phyloP scores from a whole-genome alignment of 441 rosid species.

The Cnidoscolus chayamansa region DNA sequence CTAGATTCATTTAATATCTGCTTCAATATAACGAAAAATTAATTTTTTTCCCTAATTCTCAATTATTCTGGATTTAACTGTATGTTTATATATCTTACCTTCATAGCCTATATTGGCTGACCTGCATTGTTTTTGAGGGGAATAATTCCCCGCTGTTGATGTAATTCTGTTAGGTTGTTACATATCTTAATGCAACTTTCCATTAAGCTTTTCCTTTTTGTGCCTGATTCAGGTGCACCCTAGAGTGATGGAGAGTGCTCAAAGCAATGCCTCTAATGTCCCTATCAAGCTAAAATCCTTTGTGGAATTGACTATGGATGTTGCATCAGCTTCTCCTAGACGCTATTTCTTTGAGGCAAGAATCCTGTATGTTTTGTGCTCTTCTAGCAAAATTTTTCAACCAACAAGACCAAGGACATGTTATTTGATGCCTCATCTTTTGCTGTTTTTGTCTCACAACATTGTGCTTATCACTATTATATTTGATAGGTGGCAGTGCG shows the following conservation, averaged over 20 bases:
- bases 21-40: background rate
- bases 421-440: background rate
- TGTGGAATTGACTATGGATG: conserved; percentile 85
- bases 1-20: background rate
- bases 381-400: conserved; percentile 12
- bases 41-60: background rate
- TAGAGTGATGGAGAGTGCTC: conserved; percentile 41
- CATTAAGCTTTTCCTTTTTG: background rate
- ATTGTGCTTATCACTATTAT: background rate
- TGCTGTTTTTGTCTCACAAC: background rate
- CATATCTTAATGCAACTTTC: background rate
- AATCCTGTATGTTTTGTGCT: conserved; percentile 32
- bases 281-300: conserved; percentile 68
- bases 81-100: background rate
- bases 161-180: background rate
- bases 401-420: background rate
- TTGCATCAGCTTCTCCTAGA: conserved; percentile 93
- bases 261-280: conserved; percentile 22
- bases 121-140: background rate
- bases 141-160: background rate
- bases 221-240: conserved; percentile 49
- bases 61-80: background rate
- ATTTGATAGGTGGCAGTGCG: background rate
- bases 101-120: background rate
- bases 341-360: conserved; percentile 95